Evolutionary conservation across 345 rosid species (phyloP).

Genomic region (Eucalyptus tenuipes): DNA sequence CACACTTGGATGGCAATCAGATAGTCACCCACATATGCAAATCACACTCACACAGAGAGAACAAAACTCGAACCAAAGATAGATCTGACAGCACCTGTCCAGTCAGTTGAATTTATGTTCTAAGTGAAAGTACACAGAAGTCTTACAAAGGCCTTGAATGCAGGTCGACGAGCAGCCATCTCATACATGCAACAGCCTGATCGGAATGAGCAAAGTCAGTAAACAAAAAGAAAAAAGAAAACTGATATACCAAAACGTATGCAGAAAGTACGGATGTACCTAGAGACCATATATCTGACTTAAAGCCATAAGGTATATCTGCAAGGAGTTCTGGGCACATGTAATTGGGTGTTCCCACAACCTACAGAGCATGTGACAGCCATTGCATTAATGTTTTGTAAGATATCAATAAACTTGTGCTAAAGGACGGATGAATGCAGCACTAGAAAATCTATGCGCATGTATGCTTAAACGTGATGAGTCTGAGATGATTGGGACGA

Average conservation of each 20-base stretch:
- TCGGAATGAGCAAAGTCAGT: conserved; percentile 16
- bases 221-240: background rate
- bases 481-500: background rate
- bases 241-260: background rate
- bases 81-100: background rate
- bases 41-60: background rate
- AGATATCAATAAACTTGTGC: background rate
- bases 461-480: background rate
- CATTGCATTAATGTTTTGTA: background rate
- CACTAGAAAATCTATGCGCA: background rate
- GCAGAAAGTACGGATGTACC: conserved; percentile 28
- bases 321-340: conserved; percentile 99
- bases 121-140: background rate
- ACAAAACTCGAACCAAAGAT: background rate
- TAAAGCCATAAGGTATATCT: conserved; percentile 96
- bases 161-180: conserved; percentile 98
- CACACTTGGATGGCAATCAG: background rate
- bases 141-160: conserved; percentile 98
- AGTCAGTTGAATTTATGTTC: background rate
- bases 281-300: conserved; percentile 98
- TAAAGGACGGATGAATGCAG: background rate
- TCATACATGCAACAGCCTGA: conserved; percentile 97
- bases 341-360: conserved; percentile 99
- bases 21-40: background rate
- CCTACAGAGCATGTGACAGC: conserved; percentile 29